These are phyloP conservation scores for Chrysoporthe austroafricana DNA, from an alignment of 2,329 filamentous ascomycete genomes.

Conservation along the genomic window DNA sequence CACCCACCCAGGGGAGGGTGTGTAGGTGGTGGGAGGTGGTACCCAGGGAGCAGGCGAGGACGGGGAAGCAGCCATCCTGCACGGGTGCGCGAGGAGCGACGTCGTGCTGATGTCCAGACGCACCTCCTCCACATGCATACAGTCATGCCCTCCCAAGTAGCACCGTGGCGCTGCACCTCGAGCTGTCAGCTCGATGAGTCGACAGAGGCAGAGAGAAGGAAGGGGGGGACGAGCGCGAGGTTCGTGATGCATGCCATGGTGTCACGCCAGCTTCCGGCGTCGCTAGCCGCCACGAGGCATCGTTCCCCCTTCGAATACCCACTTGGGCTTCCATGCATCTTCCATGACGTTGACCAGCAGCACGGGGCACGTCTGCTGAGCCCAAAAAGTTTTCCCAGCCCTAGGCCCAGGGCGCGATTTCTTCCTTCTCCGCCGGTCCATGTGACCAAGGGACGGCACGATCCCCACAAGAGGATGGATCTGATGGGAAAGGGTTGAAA, in stretches of 20 bases:
- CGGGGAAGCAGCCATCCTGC: not conserved
- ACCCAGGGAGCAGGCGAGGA: not conserved
- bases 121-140: not conserved
- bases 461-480: conserved; percentile 12
- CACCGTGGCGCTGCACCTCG: conserved; percentile 4
- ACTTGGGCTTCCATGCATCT: conserved; percentile 21
- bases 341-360: conserved; percentile 15
- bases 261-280: conserved; percentile 1
- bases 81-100: not conserved
- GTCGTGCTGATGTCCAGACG: not conserved
- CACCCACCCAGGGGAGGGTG: not conserved
- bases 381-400: conserved; percentile 10
- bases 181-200: conserved; percentile 2
- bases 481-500: conserved; percentile 22
- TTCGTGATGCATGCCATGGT: conserved; percentile 5
- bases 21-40: not conserved
- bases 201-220: not conserved
- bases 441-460: conserved; percentile 16
- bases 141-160: not conserved
- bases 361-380: not conserved
- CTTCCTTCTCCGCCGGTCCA: not conserved
- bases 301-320: not conserved
- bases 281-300: conserved; percentile 14
- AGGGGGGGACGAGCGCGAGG: not conserved
- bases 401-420: not conserved